phyloP scores from a whole-genome alignment of 2,329 filamentous ascomycete species.

The Ambrosiella cleistominuta region DNA sequence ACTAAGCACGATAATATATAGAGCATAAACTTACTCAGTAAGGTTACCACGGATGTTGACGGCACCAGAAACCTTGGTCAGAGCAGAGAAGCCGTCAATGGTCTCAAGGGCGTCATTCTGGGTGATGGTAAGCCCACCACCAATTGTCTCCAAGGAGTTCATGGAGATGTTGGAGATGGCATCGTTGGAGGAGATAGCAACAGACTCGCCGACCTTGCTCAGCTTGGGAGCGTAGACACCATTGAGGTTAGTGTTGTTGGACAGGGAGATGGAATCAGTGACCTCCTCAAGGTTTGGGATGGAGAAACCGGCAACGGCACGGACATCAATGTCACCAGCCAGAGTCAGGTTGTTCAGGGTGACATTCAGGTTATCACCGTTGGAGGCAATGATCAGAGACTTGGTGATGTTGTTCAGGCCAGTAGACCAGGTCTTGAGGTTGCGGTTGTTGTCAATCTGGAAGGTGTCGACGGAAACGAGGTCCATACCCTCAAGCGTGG shows the following conservation, averaged over 20 bases:
- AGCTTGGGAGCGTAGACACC: slow-evolving; percentile 50
- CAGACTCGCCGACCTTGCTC: slow-evolving; percentile 41
- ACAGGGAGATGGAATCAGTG: slow-evolving; percentile 68
- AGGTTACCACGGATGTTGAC: slow-evolving; percentile 77
- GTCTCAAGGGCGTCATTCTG: slow-evolving; percentile 65
- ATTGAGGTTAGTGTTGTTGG: slow-evolving; percentile 52
- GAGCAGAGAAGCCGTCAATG: slow-evolving; percentile 49
- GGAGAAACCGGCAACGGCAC: slow-evolving; percentile 57
- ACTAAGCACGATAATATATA: neutral
- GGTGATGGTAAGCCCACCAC: slow-evolving; percentile 67
- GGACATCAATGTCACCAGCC: slow-evolving; percentile 34
- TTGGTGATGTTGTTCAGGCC: slow-evolving; percentile 59
- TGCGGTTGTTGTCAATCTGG: slow-evolving; percentile 79
- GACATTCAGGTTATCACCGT: slow-evolving; percentile 54
- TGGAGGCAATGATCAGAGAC: slow-evolving; percentile 58
- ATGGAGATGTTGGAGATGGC: slow-evolving; percentile 58
- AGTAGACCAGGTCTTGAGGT: slow-evolving; percentile 59
- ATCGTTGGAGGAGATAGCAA: slow-evolving; percentile 47
- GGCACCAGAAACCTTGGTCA: slow-evolving; percentile 58
- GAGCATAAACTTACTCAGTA: slow-evolving; percentile 43
- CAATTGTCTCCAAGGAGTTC: slow-evolving; percentile 47
- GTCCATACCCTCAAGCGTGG: slow-evolving; percentile 63
- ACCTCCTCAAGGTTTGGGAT: slow-evolving; percentile 57
- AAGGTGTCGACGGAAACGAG: slow-evolving; percentile 54
- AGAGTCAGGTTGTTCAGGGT: slow-evolving; percentile 61